Evolutionary conservation across 1,284 basidiomycete genomes (phyloP).

Genomic region (Melampsora larici-populina): DNA sequence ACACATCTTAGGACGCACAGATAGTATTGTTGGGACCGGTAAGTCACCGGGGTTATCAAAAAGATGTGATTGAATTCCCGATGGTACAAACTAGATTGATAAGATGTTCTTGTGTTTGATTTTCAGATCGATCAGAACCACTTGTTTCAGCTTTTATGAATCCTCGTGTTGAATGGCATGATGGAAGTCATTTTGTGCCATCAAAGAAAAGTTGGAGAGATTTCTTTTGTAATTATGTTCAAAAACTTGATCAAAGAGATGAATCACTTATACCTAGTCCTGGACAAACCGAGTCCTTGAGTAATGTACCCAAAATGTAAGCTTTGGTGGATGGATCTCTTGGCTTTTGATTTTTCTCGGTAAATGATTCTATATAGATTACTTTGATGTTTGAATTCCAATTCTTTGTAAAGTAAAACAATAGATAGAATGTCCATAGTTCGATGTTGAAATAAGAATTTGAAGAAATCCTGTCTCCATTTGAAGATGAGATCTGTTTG

Average conservation of each 20-base stretch:
- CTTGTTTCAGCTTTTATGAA: constrained; percentile 12
- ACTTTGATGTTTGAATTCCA: too few relatives aligned
- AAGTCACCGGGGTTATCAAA: neutral
- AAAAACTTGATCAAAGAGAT: constrained; percentile 2
- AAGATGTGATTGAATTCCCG: neutral
- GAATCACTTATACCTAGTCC: constrained; percentile 28
- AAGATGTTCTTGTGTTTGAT: neutral
- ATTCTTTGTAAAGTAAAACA: too few relatives aligned
- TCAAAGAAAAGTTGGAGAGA: constrained; percentile 36
- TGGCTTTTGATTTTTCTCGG: too few relatives aligned
- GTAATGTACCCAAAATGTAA: too few relatives aligned
- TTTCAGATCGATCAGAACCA: constrained; percentile 25
- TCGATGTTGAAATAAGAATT: too few relatives aligned
- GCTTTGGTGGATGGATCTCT: too few relatives aligned
- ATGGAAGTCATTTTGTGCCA: constrained; percentile 39
- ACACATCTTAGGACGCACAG: constrained; percentile 38
- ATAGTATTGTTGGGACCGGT: constrained; percentile 35
- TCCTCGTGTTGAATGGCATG: constrained; percentile 28
- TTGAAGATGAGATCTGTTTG: too few relatives aligned
- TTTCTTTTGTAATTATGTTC: constrained; percentile 31
- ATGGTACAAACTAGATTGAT: neutral
- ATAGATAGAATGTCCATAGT: too few relatives aligned
- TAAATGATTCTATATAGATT: too few relatives aligned
- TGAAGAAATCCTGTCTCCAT: too few relatives aligned
- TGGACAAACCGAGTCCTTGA: neutral